These are phyloP conservation scores for Phytophthora agathidicida DNA, from an alignment of 352 stramenopile genomes.

Conservation along the genomic window DNA sequence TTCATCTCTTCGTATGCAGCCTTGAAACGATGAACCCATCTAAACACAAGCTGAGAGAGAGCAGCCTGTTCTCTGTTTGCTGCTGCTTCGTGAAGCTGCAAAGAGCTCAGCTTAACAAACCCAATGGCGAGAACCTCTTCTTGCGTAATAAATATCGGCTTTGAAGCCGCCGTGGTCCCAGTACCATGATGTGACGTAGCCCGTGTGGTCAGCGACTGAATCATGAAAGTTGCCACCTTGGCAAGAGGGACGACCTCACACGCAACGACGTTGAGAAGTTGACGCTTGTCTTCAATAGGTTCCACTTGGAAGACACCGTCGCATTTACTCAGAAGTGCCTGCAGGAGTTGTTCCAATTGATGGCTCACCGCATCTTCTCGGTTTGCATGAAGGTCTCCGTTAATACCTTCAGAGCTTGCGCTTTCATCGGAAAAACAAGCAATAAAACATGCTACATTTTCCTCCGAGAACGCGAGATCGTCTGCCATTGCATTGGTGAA, in stretches of 20 bases:
- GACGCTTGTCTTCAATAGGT: conserved; percentile 37
- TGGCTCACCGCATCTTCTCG: conserved; percentile 31
- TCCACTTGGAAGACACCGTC: conserved; percentile 37
- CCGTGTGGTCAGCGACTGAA: conserved; percentile 42
- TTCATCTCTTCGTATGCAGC: conserved; percentile 81
- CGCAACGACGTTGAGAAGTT: conserved; percentile 78
- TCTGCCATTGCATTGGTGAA: conserved; percentile 72
- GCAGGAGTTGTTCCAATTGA: conserved; percentile 39
- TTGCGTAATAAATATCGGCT: conserved; percentile 67
- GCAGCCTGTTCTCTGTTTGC: conserved; percentile 17
- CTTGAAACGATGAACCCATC: conserved; percentile 75
- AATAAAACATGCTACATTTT: conserved; percentile 62
- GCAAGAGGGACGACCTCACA: conserved; percentile 77
- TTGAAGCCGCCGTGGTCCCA: conserved; percentile 29
- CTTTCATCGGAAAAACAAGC: conserved; percentile 46
- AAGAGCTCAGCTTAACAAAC: conserved; percentile 48
- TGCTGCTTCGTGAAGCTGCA: conserved; percentile 13
- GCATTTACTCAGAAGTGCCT: conserved; percentile 34
- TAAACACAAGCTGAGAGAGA: conserved; percentile 47
- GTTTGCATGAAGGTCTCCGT: conserved; percentile 2
- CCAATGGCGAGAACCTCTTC: conserved; percentile 51
- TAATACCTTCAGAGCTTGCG: conserved; percentile 1
- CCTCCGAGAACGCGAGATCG: conserved; percentile 53
- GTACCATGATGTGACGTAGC: conserved; percentile 12
- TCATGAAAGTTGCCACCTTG: conserved; percentile 71